Evolutionary conservation across 495 filamentous ascomycete species (phyloP).

Genomic region (Astrothelium subdiscretum): DNA sequence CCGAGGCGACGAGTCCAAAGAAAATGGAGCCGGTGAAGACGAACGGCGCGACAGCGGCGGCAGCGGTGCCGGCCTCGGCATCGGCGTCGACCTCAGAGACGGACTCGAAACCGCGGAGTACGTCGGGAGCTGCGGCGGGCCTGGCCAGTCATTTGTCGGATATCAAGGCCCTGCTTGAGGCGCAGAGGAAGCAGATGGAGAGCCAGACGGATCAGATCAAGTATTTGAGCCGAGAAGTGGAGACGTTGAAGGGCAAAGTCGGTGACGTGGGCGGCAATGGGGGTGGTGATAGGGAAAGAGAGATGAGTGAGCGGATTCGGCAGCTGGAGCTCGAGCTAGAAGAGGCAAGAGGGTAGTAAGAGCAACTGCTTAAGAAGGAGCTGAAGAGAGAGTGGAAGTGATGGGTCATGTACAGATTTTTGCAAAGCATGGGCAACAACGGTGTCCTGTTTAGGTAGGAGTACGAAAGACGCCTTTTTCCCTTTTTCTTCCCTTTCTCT

Average conservation of each 20-base stretch:
- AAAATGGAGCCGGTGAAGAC: constrained; percentile 3
- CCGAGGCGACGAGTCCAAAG: neutral
- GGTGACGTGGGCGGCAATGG: constrained; percentile 22
- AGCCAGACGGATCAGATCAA: constrained; percentile 52
- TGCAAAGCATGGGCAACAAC: neutral
- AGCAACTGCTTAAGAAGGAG: too few species aligned
- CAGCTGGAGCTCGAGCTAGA: neutral
- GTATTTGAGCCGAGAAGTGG: constrained; percentile 54
- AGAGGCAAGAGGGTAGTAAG: neutral
- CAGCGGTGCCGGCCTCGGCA: constrained; percentile 28
- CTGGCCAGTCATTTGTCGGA: constrained; percentile 37
- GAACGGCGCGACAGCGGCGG: constrained; percentile 24
- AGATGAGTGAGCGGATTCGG: neutral
- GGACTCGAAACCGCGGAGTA: constrained; percentile 19
- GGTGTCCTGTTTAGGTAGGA: neutral
- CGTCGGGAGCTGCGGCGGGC: constrained; percentile 21
- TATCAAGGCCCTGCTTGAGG: constrained; percentile 53
- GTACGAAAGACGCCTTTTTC: neutral
- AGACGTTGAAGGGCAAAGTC: constrained; percentile 54
- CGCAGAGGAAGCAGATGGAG: constrained; percentile 50
- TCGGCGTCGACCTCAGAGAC: constrained; percentile 13
- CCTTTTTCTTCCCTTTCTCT: neutral
- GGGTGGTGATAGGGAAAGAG: neutral
- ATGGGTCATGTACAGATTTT: neutral
- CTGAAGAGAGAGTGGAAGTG: neutral